These are phyloP conservation scores for Chaetomium cochliodes DNA, from an alignment of 495 filamentous ascomycete species.

Conservation along the genomic window DNA sequence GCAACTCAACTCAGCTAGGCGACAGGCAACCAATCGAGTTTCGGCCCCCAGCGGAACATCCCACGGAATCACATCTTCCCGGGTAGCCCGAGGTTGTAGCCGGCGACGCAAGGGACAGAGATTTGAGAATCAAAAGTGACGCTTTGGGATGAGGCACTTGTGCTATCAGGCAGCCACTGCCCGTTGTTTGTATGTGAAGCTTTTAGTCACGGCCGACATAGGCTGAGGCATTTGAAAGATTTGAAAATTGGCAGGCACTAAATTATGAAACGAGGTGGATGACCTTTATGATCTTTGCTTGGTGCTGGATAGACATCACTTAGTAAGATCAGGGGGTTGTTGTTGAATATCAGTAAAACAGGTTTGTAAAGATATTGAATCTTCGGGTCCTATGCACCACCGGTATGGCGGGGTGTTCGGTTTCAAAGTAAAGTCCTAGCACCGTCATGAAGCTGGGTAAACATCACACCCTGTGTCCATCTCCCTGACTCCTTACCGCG, in stretches of 20 bases:
- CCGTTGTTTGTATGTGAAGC: too few species aligned
- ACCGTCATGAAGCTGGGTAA: background rate
- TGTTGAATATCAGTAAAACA: too few species aligned
- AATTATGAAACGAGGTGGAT: too few species aligned
- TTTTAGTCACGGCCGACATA: too few species aligned
- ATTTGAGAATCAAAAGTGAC: background rate
- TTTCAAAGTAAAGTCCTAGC: background rate
- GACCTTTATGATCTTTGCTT: too few species aligned
- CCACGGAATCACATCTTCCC: slow-evolving; percentile 1
- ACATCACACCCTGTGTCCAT: background rate
- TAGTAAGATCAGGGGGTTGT: too few species aligned
- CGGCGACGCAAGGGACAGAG: background rate
- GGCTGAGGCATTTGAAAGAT: too few species aligned
- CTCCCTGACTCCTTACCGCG: background rate
- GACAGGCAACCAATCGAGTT: slow-evolving; percentile 5
- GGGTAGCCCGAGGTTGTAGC: background rate
- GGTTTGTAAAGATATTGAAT: too few species aligned
- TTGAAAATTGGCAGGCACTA: too few species aligned
- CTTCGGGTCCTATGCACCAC: too few species aligned
- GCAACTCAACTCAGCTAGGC: slow-evolving; percentile 10
- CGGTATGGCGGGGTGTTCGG: background rate
- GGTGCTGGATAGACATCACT: too few species aligned
- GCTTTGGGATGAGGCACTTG: background rate
- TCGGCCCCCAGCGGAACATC: background rate
- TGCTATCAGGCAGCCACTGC: background rate